phyloP scores from a whole-genome alignment of 768 basidiomycete species.

The Russula earlei region DNA sequence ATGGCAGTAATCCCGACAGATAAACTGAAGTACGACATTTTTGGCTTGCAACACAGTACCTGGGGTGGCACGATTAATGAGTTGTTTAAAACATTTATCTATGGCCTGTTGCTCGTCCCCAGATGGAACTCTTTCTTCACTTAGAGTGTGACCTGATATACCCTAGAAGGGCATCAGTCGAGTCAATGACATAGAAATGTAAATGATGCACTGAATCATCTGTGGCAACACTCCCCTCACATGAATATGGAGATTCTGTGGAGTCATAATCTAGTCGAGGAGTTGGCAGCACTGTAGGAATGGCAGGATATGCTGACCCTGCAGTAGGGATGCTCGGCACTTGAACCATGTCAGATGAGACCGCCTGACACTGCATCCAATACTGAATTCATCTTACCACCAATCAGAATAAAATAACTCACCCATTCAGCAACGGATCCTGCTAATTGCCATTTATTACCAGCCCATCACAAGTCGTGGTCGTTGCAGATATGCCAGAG shows the following conservation, averaged over 20 bases:
- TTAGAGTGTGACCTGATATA: too few relatives aligned
- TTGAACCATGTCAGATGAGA: background rate
- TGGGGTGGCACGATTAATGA: background rate
- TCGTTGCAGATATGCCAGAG: too few relatives aligned
- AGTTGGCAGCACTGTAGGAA: background rate
- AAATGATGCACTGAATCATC: background rate
- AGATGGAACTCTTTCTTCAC: too few relatives aligned
- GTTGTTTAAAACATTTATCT: too few relatives aligned
- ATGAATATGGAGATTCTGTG: too few relatives aligned
- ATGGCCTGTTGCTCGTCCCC: too few relatives aligned
- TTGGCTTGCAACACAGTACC: background rate
- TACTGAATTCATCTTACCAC: background rate
- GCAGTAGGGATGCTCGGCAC: background rate
- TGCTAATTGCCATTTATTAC: too few relatives aligned
- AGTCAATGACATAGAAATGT: background rate
- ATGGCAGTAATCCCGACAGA: background rate
- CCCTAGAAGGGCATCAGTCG: too few relatives aligned
- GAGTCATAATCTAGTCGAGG: background rate
- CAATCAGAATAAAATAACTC: background rate
- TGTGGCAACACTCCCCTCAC: background rate
- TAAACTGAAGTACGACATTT: background rate
- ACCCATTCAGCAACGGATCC: conserved; percentile 11
- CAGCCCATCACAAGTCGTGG: too few relatives aligned
- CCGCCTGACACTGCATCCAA: background rate
- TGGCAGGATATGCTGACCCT: background rate